Evolutionary conservation across 192 early-diverging fungal species (phyloP).

Genomic region (Umbelopsis sp.): DNA sequence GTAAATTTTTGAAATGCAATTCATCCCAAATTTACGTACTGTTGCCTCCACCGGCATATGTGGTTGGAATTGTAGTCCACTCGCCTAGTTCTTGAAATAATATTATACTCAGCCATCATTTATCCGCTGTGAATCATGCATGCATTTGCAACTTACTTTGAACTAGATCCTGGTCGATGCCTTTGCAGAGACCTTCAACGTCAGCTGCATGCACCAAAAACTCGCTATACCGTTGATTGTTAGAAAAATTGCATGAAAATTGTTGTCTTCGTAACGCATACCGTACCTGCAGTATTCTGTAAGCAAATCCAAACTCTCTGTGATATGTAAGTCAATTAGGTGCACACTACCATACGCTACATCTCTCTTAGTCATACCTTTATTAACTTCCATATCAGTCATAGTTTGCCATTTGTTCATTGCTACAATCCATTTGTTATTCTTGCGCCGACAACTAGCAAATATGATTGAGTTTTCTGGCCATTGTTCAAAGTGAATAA

Average conservation of each 20-base stretch:
- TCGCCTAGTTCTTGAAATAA: conserved; percentile 63
- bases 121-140: not conserved
- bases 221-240: conserved; percentile 57
- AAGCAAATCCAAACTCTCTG: conserved; percentile 58
- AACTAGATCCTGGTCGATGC: conserved; percentile 91
- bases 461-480: not conserved
- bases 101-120: not conserved
- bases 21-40: conserved; percentile 41
- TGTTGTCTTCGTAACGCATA: not conserved
- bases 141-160: conserved; percentile 41
- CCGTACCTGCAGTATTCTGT: conserved; percentile 64
- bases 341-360: conserved; percentile 26
- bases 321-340: conserved; percentile 16
- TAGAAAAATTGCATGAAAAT: not conserved
- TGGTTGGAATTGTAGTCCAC: conserved; percentile 88
- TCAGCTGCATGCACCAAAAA: conserved; percentile 98
- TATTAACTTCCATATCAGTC: conserved; percentile 83
- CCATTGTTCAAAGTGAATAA: not conserved
- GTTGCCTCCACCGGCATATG: conserved; percentile 93
- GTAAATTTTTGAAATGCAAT: not conserved
- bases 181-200: conserved; percentile 94
- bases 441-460: conserved; percentile 71
- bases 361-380: conserved; percentile 45
- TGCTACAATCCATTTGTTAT: conserved; percentile 86
- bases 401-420: conserved; percentile 99